Evolutionary conservation across 805 yeast species (phyloP).

Genomic region (Myxozyma udenii): DNA sequence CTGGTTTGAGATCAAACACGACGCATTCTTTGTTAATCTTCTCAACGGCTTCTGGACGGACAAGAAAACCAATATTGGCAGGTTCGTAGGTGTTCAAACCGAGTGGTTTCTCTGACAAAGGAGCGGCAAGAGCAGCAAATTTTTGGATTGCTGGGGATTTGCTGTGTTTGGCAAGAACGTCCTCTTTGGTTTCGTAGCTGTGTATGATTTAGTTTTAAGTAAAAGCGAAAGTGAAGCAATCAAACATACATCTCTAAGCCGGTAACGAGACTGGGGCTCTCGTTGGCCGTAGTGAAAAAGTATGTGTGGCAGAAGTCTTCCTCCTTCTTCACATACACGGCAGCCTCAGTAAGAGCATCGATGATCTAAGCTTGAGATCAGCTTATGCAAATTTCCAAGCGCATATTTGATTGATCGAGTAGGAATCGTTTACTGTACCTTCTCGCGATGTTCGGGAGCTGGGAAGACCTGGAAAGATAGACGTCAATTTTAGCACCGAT

Average conservation of each 20-base stretch:
- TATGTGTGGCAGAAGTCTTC: conserved; percentile 10
- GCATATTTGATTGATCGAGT: too few species aligned
- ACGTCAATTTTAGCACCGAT: too few species aligned
- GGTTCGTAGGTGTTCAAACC: conserved; percentile 13
- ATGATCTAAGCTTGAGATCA: conserved; percentile 14
- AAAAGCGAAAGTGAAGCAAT: background rate
- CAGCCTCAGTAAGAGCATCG: conserved; percentile 15
- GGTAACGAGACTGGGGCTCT: conserved; percentile 1
- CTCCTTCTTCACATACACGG: conserved; percentile 14
- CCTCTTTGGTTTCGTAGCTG: conserved; percentile 18
- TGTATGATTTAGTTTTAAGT: background rate
- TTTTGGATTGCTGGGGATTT: conserved; percentile 9
- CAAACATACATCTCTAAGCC: conserved; percentile 19
- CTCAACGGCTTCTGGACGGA: conserved; percentile 11
- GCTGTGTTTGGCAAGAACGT: conserved; percentile 15
- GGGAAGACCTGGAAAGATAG: too few species aligned
- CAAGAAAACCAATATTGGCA: conserved; percentile 24
- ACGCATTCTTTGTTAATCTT: conserved; percentile 15
- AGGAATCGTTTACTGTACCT: too few species aligned
- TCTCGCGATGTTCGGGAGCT: too few species aligned
- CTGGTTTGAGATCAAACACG: conserved; percentile 14
- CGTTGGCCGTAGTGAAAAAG: conserved; percentile 11
- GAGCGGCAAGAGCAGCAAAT: conserved; percentile 10
- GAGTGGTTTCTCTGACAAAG: conserved; percentile 6
- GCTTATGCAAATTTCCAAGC: too few species aligned